Evolutionary conservation across 176 grass and related monocot species (phyloP).

Genomic region (Stipa capillata): DNA sequence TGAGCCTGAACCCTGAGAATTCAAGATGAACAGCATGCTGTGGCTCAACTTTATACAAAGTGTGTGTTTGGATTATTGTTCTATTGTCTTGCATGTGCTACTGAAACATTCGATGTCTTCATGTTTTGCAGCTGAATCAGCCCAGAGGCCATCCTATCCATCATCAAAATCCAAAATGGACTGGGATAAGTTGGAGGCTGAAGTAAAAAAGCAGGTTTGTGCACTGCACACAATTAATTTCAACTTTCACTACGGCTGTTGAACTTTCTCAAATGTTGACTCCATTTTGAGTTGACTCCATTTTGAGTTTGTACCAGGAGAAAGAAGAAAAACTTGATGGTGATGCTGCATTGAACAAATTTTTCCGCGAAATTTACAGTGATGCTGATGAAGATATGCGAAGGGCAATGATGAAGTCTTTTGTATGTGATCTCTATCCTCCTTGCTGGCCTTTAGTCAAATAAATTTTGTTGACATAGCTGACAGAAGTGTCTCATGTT

Average conservation of each 20-base stretch:
- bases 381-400: slow-evolving; percentile 81
- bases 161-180: slow-evolving; percentile 73
- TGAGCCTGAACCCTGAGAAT: neutral
- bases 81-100: neutral
- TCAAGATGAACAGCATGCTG: neutral
- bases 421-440: slow-evolving; percentile 39
- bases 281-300: neutral
- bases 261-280: neutral
- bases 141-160: slow-evolving; percentile 56
- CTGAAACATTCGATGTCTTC: neutral
- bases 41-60: neutral
- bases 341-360: slow-evolving; percentile 84
- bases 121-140: slow-evolving; percentile 28
- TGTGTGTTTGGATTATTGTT: neutral
- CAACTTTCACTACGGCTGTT: neutral
- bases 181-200: slow-evolving; percentile 84
- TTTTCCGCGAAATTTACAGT: slow-evolving; percentile 66
- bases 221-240: neutral
- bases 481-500: neutral
- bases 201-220: slow-evolving; percentile 75
- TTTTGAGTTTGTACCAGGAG: slow-evolving; percentile 43
- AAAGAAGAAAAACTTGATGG: slow-evolving; percentile 83
- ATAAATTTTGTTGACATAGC: neutral
- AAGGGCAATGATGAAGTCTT: slow-evolving; percentile 84
- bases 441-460: neutral